Conservation (phyloP, 345 rosid genomes). For the Syzygium aromaticum region DNA sequence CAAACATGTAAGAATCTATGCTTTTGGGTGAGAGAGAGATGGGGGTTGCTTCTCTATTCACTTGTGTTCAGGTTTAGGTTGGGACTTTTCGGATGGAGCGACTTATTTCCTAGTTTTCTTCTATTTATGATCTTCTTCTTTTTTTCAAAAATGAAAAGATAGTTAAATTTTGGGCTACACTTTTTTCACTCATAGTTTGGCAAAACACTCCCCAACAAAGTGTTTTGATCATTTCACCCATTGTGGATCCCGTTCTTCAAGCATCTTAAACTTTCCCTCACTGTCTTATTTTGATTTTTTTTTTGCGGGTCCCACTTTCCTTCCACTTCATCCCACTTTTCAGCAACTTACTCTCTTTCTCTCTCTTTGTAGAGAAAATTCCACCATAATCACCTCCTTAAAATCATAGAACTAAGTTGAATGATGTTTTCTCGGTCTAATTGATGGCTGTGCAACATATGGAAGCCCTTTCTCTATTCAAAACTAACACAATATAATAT, state of each 20-base stretch:
- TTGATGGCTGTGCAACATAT: too few relatives aligned
- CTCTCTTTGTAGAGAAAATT: not conserved
- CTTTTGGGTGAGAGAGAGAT: not conserved
- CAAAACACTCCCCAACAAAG: too few relatives aligned
- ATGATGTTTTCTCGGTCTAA: too few relatives aligned
- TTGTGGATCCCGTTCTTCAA: fast-evolving
- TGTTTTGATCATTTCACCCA: not conserved
- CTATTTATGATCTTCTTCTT: not conserved
- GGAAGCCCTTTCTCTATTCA: too few relatives aligned
- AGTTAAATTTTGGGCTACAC: fast-evolving
- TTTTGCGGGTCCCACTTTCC: not conserved
- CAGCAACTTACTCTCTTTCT: not conserved
- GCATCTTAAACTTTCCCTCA: fast-evolving
- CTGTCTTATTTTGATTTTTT: not conserved
- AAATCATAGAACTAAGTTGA: too few relatives aligned
- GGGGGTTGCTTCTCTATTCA: not conserved
- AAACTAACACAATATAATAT: too few relatives aligned
- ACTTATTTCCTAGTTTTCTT: not conserved
- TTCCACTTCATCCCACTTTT: not conserved
- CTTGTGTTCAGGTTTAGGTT: not conserved
- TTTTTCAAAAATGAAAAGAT: too few relatives aligned
- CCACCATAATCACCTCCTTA: too few relatives aligned
- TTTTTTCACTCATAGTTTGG: not conserved
- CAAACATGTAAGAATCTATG: not conserved
- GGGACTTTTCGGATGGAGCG: too few relatives aligned